Evolutionary conservation across 1,139 yeast genomes (phyloP), one percentile per base, ranked within the genome.

Genomic region (Suhomyces coccinellae): DNA sequence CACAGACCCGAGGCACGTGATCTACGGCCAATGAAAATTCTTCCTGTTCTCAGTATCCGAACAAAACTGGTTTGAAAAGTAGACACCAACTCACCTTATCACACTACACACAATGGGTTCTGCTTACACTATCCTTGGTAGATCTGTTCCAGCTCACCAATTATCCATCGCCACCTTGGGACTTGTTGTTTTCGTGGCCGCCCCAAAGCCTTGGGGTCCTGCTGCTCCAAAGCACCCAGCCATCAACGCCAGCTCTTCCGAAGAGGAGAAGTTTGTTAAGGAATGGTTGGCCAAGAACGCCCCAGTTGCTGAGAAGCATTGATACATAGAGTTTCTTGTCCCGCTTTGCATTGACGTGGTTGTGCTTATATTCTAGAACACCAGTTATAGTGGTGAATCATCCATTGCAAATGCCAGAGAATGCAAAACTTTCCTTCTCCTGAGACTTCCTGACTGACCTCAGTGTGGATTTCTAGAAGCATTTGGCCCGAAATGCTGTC

Each of bases 41-140:
- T 39, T 39, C 32, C 38, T 37, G 31, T 11, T 16, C 30, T 40
- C 38, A 32, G 38, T 33, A 36, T 33, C 36, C 39, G 41, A 41
- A 34, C 45, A 26, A 41, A 42, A 29, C 13, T 16, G 26, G 29
- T 24, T 24, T 33, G 30, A 20, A 28, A 36, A 36, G 20, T 29
- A 26, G 26, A 30, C 35, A 10, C 22, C 35, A 22, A 31, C 27
- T 22, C 33, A 6, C 30, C 22, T n/a, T 22, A 30, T 38, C 20
- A 26, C 40, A 28, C 24, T 34, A 36, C 41, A 37, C 44, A 64
- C 48, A 63, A 86, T 87, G 96, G 95, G 87, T 70, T 82, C 87
- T 61, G 87, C 87, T 64, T 88, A 88, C 75, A 75, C 73, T 49
- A 83, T 88, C 58, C 73, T 87, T 59, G 96, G 96, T 50, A 85